Evolutionary conservation across 768 basidiomycete species (phyloP).

Genomic region (Boletus sp.): DNA sequence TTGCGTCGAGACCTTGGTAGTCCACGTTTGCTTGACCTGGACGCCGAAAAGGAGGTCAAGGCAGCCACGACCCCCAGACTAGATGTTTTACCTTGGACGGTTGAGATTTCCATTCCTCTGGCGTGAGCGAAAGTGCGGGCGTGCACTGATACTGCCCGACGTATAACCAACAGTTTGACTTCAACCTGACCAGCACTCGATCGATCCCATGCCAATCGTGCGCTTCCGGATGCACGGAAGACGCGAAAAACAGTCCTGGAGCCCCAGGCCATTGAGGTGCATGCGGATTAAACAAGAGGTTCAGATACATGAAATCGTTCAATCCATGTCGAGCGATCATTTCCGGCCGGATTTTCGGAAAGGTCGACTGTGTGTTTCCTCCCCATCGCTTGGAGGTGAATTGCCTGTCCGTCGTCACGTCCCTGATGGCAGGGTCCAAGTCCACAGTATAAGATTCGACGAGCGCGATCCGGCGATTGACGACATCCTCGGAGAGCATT

Average conservation of each 20-base stretch:
- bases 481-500: constrained; percentile 22
- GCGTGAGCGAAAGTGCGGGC: constrained; percentile 6
- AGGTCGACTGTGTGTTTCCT: constrained; percentile 15
- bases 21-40: constrained; percentile 23
- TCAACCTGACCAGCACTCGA: constrained; percentile 12
- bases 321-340: constrained; percentile 16
- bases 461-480: constrained; percentile 7
- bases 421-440: constrained; percentile 13
- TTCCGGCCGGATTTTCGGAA: constrained; percentile 9
- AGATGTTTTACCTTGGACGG: constrained; percentile 2
- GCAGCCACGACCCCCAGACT: background rate
- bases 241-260: constrained; percentile 17
- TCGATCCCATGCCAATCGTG: background rate
- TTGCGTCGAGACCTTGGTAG: constrained; percentile 10
- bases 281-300: constrained; percentile 18
- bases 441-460: constrained; percentile 4
- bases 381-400: constrained; percentile 22
- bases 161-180: constrained; percentile 15
- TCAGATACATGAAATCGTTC: constrained; percentile 19
- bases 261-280: constrained; percentile 16
- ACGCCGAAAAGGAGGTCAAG: background rate
- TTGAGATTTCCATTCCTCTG: constrained; percentile 20
- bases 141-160: constrained; percentile 20
- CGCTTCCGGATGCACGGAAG: background rate
- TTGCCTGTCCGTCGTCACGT: constrained; percentile 14